phyloP scores from a whole-genome alignment of 2,329 filamentous ascomycete genomes.

The Dactylellina leptospora region DNA sequence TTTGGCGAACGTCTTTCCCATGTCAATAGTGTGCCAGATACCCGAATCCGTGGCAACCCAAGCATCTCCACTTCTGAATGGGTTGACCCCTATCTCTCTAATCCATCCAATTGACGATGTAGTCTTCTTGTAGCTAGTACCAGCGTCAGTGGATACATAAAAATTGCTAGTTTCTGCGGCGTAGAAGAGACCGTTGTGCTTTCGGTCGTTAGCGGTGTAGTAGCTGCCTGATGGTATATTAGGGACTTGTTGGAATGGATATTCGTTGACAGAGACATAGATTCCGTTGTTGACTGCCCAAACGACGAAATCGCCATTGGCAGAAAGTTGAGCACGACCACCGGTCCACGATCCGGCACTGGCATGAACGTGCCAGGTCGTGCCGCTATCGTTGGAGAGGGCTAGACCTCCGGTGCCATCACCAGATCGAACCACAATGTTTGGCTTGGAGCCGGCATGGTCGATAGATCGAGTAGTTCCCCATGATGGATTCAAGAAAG shows the following conservation, averaged over 20 bases:
- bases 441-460: slow-evolving; percentile 58
- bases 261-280: slow-evolving; percentile 58
- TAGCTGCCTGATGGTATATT: slow-evolving; percentile 62
- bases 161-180: slow-evolving; percentile 63
- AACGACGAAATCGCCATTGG: slow-evolving; percentile 49
- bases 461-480: slow-evolving; percentile 63
- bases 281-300: slow-evolving; percentile 45
- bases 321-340: slow-evolving; percentile 45
- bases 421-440: slow-evolving; percentile 66
- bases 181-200: slow-evolving; percentile 66
- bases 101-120: slow-evolving; percentile 56
- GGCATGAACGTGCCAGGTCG: slow-evolving; percentile 63
- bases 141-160: slow-evolving; percentile 66
- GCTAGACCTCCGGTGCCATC: slow-evolving; percentile 60
- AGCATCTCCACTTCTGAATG: slow-evolving; percentile 69
- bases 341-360: slow-evolving; percentile 60
- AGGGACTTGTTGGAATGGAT: slow-evolving; percentile 63
- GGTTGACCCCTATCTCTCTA: slow-evolving; percentile 69
- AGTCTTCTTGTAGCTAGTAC: slow-evolving; percentile 62
- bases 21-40: slow-evolving; percentile 67
- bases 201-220: slow-evolving; percentile 67
- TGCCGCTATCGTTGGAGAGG: slow-evolving; percentile 65
- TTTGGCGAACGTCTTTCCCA: slow-evolving; percentile 64
- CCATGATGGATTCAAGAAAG: slow-evolving; percentile 65
- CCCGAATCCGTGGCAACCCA: slow-evolving; percentile 68